These are phyloP conservation scores for Neofusicoccum umdonicola DNA, from an alignment of 2,329 filamentous ascomycete species.

Conservation along the genomic window DNA sequence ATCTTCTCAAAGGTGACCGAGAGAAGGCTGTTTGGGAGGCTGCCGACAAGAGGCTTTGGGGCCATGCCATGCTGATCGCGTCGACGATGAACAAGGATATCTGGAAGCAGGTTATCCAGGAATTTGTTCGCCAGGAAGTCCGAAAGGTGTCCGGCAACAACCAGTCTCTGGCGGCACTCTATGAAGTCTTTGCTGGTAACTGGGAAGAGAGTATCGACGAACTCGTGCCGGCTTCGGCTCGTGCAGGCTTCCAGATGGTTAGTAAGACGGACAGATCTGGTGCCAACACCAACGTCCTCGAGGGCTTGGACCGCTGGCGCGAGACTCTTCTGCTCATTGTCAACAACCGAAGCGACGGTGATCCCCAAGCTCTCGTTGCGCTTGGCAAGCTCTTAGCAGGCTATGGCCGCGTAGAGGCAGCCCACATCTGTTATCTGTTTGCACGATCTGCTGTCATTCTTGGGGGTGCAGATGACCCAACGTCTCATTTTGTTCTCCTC, in stretches of 20 bases:
- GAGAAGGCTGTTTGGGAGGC: constrained; percentile 93
- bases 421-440: constrained; percentile 92
- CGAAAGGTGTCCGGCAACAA: constrained; percentile 76
- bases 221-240: constrained; percentile 86
- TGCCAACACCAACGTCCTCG: constrained; percentile 68
- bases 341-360: constrained; percentile 81
- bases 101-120: constrained; percentile 90
- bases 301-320: constrained; percentile 88
- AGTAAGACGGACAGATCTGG: constrained; percentile 65
- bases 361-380: constrained; percentile 72
- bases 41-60: constrained; percentile 91
- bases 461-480: constrained; percentile 78
- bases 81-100: constrained; percentile 70
- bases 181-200: constrained; percentile 92
- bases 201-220: constrained; percentile 93
- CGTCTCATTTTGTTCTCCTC: constrained; percentile 75
- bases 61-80: constrained; percentile 89
- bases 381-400: constrained; percentile 78
- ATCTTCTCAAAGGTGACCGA: constrained; percentile 75
- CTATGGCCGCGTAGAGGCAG: constrained; percentile 87
- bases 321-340: constrained; percentile 84
- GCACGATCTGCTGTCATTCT: constrained; percentile 69
- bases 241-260: constrained; percentile 88
- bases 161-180: constrained; percentile 84
- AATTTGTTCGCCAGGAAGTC: constrained; percentile 94